Conservation (phyloP, 2,329 filamentous ascomycete species). For the Venturia effusa region DNA sequence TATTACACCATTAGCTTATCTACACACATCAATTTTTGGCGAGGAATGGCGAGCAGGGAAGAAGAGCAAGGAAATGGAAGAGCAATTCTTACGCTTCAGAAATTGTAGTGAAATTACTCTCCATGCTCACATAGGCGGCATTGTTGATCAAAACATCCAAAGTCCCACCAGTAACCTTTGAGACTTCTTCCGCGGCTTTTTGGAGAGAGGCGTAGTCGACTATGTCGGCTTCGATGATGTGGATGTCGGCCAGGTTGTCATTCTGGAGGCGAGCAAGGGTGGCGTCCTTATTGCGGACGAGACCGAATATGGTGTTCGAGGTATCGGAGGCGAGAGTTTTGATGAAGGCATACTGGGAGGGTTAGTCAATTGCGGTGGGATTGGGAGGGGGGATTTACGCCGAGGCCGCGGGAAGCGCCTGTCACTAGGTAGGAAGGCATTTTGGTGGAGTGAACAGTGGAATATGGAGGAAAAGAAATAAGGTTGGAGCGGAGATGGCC, state of each 20-base stretch:
- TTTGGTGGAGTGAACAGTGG: not conserved
- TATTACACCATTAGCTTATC: too few relatives aligned
- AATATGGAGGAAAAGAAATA: not conserved
- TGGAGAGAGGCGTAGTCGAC: constrained; percentile 29
- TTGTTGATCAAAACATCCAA: constrained; percentile 25
- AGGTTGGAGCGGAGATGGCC: not conserved
- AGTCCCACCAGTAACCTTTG: constrained; percentile 17
- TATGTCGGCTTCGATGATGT: constrained; percentile 37
- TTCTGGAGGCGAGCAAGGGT: constrained; percentile 15
- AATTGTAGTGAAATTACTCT: constrained; percentile 14
- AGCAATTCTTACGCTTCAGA: constrained; percentile 13
- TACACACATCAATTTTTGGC: too few relatives aligned
- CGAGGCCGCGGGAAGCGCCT: constrained; percentile 24
- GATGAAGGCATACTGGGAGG: constrained; percentile 21
- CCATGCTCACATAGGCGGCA: constrained; percentile 17
- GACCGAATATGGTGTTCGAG: constrained; percentile 23
- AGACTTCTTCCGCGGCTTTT: constrained; percentile 16
- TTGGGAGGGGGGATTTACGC: constrained; percentile 14
- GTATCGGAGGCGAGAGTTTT: constrained; percentile 19
- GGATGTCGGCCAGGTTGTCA: constrained; percentile 28
- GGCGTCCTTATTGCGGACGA: constrained; percentile 22
- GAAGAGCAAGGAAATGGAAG: not conserved
- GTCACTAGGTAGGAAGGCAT: constrained; percentile 25
- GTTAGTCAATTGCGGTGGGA: not conserved
- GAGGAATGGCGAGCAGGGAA: not conserved